Evolutionary conservation across 2,329 filamentous ascomycete genomes (phyloP).

Genomic region (Boeremia lycopersici): DNA sequence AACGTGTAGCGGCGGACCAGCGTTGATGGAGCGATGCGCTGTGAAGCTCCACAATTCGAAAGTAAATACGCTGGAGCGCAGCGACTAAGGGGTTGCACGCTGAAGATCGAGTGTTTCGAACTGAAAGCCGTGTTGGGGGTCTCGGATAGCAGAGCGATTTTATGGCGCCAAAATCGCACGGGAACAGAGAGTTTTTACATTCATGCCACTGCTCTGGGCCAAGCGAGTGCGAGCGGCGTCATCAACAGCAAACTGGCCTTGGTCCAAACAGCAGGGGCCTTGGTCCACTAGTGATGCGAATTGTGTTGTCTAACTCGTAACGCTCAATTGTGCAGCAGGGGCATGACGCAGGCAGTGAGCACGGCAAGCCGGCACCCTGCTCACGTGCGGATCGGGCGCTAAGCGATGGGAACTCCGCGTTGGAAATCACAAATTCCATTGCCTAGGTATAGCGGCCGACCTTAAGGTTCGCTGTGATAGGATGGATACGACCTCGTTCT

Average conservation of each 20-base stretch:
- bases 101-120: conserved; percentile 11
- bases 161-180: not conserved
- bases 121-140: conserved; percentile 11
- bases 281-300: conserved; percentile 12
- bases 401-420: conserved; percentile 13
- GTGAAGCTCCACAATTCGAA: conserved; percentile 28
- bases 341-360: conserved; percentile 14
- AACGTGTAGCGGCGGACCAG: conserved; percentile 37
- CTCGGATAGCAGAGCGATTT: conserved; percentile 5
- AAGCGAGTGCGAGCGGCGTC: conserved; percentile 10
- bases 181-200: conserved; percentile 11
- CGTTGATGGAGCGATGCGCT: conserved; percentile 26
- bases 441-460: conserved; percentile 10
- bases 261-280: conserved; percentile 10
- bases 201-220: not conserved
- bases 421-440: conserved; percentile 10
- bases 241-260: conserved; percentile 11
- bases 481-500: not conserved
- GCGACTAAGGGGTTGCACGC: conserved; percentile 17
- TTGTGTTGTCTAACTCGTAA: conserved; percentile 13
- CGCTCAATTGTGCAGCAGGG: conserved; percentile 11
- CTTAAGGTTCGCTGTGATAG: conserved; percentile 1
- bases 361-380: conserved; percentile 11
- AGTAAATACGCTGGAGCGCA: conserved; percentile 29
- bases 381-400: conserved; percentile 16